phyloP scores from a whole-genome alignment of 116 monocot genomes.

The Cymodocea nodosa region DNA sequence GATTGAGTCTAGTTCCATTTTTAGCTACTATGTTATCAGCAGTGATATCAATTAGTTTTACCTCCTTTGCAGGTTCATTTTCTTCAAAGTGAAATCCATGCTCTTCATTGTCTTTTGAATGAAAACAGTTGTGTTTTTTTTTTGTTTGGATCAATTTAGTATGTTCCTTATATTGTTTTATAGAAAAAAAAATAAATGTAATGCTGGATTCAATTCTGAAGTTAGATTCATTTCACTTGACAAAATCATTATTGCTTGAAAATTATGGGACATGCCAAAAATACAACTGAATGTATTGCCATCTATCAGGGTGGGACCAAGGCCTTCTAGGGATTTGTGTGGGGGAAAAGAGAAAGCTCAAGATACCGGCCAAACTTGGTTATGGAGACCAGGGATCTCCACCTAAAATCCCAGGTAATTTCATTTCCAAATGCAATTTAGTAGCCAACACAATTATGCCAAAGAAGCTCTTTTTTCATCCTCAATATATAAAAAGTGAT shows the following conservation, averaged over 20 bases:
- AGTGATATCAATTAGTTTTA: no score
- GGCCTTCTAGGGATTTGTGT: conserved; percentile 93
- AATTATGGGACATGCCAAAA: no score
- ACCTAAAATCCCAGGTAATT: conserved; percentile 79
- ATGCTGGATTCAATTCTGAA: background rate
- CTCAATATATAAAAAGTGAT: background rate
- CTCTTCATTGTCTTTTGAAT: no score
- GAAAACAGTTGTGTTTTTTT: no score
- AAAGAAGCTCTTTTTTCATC: background rate
- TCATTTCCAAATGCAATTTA: background rate
- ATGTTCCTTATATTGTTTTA: no score
- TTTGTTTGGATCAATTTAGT: no score
- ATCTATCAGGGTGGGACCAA: conserved; percentile 88
- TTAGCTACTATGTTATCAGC: no score
- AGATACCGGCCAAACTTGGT: conserved; percentile 90
- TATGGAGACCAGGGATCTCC: conserved; percentile 96
- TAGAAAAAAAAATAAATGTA: background rate
- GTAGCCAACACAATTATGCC: background rate
- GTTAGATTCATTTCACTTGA: no score
- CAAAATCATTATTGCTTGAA: no score
- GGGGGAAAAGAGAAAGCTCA: conserved; percentile 91
- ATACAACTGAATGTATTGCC: background rate
- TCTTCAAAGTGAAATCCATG: no score
- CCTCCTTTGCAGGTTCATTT: no score
- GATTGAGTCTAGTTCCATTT: no score